phyloP scores from a whole-genome alignment of 768 basidiomycete genomes.

The Mycena latifolia region DNA sequence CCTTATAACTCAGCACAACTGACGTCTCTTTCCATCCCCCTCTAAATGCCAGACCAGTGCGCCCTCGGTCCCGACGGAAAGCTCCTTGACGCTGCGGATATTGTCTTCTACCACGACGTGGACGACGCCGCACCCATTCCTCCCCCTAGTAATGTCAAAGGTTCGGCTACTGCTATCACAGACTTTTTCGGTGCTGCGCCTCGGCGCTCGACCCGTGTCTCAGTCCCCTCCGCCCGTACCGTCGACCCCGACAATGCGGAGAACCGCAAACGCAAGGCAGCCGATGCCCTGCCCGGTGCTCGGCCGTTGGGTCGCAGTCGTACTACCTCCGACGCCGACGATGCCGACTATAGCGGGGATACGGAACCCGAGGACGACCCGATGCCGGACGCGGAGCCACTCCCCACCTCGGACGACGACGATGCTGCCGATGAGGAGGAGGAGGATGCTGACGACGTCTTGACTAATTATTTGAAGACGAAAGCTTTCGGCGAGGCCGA shows the following conservation, averaged over 20 bases:
- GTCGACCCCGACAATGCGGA: constrained; percentile 8
- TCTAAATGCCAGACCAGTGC: too few relatives aligned
- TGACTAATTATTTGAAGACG: background rate
- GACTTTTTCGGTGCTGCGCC: background rate
- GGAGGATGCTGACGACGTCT: background rate
- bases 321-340: too few relatives aligned
- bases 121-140: background rate
- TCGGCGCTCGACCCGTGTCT: background rate
- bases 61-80: too few relatives aligned
- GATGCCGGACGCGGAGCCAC: too few relatives aligned
- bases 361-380: constrained; percentile 6
- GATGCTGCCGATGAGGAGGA: background rate
- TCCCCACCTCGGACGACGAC: too few relatives aligned
- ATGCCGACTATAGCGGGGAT: too few relatives aligned
- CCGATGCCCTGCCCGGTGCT: too few relatives aligned
- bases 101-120: background rate
- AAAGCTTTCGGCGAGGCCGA: constrained; percentile 10
- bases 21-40: too few relatives aligned
- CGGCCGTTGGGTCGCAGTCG: too few relatives aligned
- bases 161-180: background rate
- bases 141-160: too few relatives aligned
- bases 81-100: background rate
- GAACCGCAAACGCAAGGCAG: background rate
- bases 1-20: too few relatives aligned
- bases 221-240: background rate